phyloP scores from a whole-genome alignment of 768 basidiomycete genomes.

The Auricularia sp. region DNA sequence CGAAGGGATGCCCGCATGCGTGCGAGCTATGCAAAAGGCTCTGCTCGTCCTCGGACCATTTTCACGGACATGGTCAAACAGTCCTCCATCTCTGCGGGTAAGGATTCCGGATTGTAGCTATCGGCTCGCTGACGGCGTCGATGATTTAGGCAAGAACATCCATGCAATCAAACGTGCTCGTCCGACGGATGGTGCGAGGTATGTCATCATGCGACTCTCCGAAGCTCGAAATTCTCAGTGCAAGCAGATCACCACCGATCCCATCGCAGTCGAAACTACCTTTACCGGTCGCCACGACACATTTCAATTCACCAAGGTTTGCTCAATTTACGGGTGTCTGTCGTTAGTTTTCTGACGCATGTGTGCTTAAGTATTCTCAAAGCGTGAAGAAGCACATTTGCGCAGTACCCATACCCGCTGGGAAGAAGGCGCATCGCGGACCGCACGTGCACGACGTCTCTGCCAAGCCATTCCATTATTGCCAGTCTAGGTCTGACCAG shows the following conservation, averaged over 20 bases:
- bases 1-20: constrained; percentile 39
- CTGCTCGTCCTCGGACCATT: constrained; percentile 37
- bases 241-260: constrained; percentile 38
- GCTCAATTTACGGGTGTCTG: not conserved
- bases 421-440: constrained; percentile 33
- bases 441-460: constrained; percentile 40
- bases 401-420: constrained; percentile 35
- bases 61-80: constrained; percentile 36
- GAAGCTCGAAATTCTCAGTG: not conserved
- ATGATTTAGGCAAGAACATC: constrained; percentile 38
- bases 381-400: constrained; percentile 46
- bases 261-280: constrained; percentile 50
- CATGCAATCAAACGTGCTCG: constrained; percentile 34
- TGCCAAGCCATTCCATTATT: constrained; percentile 41
- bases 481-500: constrained; percentile 32
- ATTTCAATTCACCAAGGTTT: constrained; percentile 57
- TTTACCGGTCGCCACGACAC: constrained; percentile 51
- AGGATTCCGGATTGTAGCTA: constrained; percentile 6
- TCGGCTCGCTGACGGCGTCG: not conserved
- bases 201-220: not conserved
- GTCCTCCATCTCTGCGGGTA: constrained; percentile 51
- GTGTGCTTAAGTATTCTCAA: constrained; percentile 38
- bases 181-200: constrained; percentile 40
- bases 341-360: not conserved
- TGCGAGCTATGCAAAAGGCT: constrained; percentile 49